Evolutionary conservation across 2,329 filamentous ascomycete species (phyloP).

Genomic region (Phialemoniopsis sp.): DNA sequence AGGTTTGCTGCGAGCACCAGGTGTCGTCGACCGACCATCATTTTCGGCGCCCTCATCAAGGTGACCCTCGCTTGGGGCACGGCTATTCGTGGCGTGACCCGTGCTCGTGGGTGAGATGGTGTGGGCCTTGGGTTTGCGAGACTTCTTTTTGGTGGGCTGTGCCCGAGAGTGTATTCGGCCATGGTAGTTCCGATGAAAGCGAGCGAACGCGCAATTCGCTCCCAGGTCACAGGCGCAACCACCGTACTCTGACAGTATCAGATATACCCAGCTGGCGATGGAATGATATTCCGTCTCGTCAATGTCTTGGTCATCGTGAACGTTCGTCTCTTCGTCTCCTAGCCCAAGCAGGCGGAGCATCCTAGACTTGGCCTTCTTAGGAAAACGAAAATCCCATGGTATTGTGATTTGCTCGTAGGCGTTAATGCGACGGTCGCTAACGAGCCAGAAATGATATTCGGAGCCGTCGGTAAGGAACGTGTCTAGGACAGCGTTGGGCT

Average conservation of each 20-base stretch:
- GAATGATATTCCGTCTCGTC: constrained; percentile 56
- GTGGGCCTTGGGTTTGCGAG: constrained; percentile 49
- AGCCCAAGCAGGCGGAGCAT: constrained; percentile 59
- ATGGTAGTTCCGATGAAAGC: constrained; percentile 57
- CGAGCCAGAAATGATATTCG: constrained; percentile 89
- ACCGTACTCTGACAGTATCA: constrained; percentile 72
- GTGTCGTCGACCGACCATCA: constrained; percentile 45
- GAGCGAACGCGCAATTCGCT: constrained; percentile 58
- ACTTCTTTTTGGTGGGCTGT: constrained; percentile 40
- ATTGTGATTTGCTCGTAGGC: constrained; percentile 60
- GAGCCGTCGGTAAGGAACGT: constrained; percentile 75
- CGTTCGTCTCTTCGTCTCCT: constrained; percentile 51
- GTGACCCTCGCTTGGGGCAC: constrained; percentile 59
- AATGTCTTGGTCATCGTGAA: constrained; percentile 47
- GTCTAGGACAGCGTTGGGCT: constrained; percentile 82
- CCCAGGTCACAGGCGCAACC: constrained; percentile 72
- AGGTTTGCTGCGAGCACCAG: constrained; percentile 58
- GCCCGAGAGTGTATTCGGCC: constrained; percentile 36
- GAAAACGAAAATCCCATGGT: constrained; percentile 64
- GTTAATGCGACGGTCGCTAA: constrained; percentile 73
- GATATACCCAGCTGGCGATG: constrained; percentile 62
- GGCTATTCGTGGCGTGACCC: constrained; percentile 57
- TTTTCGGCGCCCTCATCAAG: constrained; percentile 50
- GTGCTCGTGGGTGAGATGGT: constrained; percentile 60
- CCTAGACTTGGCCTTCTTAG: constrained; percentile 46